These are phyloP conservation scores for Crithidia expoeki DNA, from an alignment of 208 protist species.

Conservation along the genomic window DNA sequence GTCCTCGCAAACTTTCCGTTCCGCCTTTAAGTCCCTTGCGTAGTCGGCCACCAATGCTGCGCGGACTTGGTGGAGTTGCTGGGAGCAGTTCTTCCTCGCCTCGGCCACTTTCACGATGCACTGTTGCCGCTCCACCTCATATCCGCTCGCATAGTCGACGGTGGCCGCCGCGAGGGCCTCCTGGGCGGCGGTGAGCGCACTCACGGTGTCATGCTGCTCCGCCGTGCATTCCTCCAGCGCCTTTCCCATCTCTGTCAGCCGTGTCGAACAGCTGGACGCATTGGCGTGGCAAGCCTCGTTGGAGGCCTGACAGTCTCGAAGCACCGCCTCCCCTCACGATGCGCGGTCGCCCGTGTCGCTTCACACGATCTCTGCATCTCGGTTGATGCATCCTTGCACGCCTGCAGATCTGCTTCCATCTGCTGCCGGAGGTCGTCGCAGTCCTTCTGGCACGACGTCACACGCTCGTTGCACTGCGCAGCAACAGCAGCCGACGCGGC, in stretches of 20 bases:
- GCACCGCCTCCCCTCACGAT: background rate
- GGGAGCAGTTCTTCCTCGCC: constrained; percentile 1
- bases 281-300: background rate
- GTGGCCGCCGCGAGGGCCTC: constrained; percentile 4
- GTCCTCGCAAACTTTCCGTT: constrained; percentile 7
- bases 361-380: background rate
- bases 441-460: constrained; percentile 2
- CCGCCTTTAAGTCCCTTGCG: constrained; percentile 6
- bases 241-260: constrained; percentile 4
- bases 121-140: constrained; percentile 18
- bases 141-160: constrained; percentile 8
- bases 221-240: background rate
- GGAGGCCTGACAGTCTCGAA: background rate
- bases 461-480: constrained; percentile 10
- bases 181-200: constrained; percentile 1
- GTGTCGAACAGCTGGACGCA: background rate
- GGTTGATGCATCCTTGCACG: background rate
- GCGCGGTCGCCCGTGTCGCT: background rate
- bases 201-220: background rate
- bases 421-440: constrained; percentile 1
- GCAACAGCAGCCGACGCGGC: background rate
- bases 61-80: background rate
- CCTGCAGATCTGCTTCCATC: background rate
- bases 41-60: constrained; percentile 1
- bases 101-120: constrained; percentile 10